A percentile compares a stretch with the other conserved stretches of the same genome.
These are phyloP conservation scores for Colletotrichum scovillei DNA, from an alignment of 2,329 filamentous ascomycete species.

Conservation along the genomic window DNA sequence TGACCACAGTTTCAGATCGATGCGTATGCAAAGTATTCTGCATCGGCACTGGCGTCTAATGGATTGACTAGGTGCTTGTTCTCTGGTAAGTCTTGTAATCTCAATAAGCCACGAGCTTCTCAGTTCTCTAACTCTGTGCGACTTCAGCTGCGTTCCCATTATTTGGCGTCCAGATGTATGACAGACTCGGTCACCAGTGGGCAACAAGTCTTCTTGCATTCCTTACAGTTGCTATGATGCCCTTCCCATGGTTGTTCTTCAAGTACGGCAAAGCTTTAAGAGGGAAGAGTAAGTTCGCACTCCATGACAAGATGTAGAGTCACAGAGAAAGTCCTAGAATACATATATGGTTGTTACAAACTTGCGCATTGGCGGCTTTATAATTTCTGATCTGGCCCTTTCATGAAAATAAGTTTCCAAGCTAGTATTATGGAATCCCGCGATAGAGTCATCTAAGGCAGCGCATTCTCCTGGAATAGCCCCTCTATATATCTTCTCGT, in stretches of 20 bases:
- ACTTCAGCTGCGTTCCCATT: conserved; percentile 75
- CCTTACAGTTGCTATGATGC: conserved; percentile 69
- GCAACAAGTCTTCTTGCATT: conserved; percentile 71
- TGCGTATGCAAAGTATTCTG: conserved; percentile 82
- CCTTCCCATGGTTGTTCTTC: conserved; percentile 73
- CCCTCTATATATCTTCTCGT: background rate
- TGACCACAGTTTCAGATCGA: conserved; percentile 65
- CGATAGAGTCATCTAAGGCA: no score
- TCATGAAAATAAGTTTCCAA: background rate
- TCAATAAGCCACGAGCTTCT: background rate
- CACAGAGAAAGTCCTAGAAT: background rate
- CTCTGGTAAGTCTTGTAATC: conserved; percentile 61
- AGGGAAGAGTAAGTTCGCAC: conserved; percentile 64
- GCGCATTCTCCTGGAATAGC: background rate
- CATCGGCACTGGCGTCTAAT: conserved; percentile 84
- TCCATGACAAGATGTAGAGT: background rate
- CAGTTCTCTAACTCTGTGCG: background rate
- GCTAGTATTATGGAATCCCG: no score
- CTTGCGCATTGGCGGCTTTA: no score
- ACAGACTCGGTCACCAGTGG: conserved; percentile 76
- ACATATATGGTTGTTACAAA: no score
- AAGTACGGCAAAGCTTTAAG: conserved; percentile 68
- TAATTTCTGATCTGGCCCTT: background rate
- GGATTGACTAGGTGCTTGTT: conserved; percentile 81
- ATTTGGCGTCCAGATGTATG: conserved; percentile 80